These are phyloP conservation scores for Lodderomyces jiufengensis DNA, from an alignment of 1,139 yeast species.

Conservation along the genomic window DNA sequence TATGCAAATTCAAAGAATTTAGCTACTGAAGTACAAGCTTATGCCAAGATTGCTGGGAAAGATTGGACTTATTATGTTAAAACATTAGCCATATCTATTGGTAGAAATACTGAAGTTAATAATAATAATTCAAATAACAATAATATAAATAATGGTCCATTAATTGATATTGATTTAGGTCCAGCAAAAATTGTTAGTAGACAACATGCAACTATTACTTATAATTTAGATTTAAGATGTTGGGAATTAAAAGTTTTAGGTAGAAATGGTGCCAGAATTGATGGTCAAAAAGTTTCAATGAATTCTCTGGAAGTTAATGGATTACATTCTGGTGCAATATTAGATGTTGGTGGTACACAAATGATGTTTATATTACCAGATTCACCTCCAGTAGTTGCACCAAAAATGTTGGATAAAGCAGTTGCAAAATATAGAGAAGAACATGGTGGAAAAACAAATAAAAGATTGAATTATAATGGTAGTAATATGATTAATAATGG, in stretches of 20 bases:
- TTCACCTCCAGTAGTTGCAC: conserved; percentile 66
- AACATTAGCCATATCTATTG: conserved; percentile 71
- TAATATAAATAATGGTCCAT: conserved; percentile 14
- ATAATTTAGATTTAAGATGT: conserved; percentile 66
- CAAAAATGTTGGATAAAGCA: conserved; percentile 42
- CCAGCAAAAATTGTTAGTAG: conserved; percentile 96
- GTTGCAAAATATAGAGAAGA: conserved; percentile 30
- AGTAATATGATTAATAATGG: conserved; percentile 53
- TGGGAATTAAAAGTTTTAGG: conserved; percentile 89
- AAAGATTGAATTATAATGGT: conserved; percentile 17
- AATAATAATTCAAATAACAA: neutral
- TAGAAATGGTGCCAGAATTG: conserved; percentile 90
- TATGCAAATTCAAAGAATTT: conserved; percentile 68
- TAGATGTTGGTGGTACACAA: conserved; percentile 95
- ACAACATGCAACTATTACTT: conserved; percentile 79
- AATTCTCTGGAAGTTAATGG: conserved; percentile 49
- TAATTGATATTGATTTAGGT: conserved; percentile 84
- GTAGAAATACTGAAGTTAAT: conserved; percentile 68
- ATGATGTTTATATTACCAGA: conserved; percentile 98
- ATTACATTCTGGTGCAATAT: conserved; percentile 77
- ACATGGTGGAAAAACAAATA: conserved; percentile 1
- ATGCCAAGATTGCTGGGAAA: conserved; percentile 91
- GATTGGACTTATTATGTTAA: conserved; percentile 95
- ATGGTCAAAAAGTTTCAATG: conserved; percentile 56
- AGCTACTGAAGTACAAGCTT: conserved; percentile 89